Evolutionary conservation across 2,329 filamentous ascomycete species (phyloP).

Genomic region (Aspergillus thermomutatus): DNA sequence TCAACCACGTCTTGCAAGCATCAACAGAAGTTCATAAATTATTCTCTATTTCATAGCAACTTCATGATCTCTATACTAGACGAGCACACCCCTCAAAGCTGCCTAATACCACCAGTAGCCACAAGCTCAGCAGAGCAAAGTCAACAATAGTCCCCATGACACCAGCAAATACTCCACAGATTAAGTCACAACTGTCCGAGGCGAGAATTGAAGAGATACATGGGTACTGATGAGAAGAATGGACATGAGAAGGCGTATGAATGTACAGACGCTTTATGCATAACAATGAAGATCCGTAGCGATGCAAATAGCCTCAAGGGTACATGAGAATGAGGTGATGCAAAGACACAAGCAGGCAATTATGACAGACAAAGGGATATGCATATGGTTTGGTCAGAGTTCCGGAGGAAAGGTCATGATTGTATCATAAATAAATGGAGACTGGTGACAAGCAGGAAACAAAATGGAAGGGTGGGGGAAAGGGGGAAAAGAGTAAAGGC

Average conservation of each 20-base stretch:
- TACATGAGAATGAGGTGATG: background rate
- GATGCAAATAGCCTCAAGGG: background rate
- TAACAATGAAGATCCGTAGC: background rate
- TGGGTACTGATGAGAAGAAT: background rate
- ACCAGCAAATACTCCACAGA: background rate
- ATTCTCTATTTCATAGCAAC: background rate
- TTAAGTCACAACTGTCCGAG: background rate
- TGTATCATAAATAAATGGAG: slow-evolving; percentile 1
- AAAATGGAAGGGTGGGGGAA: background rate
- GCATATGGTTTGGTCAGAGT: slow-evolving; percentile 1
- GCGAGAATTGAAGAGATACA: background rate
- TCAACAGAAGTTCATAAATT: background rate
- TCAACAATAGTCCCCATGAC: background rate
- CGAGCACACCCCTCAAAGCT: background rate
- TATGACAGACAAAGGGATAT: slow-evolving; percentile 1
- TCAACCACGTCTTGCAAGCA: background rate
- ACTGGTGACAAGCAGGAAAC: background rate
- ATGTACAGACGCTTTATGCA: slow-evolving; percentile 13
- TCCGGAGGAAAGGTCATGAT: slow-evolving; percentile 3
- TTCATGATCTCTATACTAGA: background rate
- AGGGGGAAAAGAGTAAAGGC: slow-evolving; percentile 5
- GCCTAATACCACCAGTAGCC: background rate
- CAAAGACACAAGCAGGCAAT: background rate
- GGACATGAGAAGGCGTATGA: slow-evolving; percentile 12
- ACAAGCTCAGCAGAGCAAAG: background rate